These are phyloP conservation scores for Curvularia hawaiiensis DNA, from an alignment of 2,329 filamentous ascomycete species.

Conservation along the genomic window DNA sequence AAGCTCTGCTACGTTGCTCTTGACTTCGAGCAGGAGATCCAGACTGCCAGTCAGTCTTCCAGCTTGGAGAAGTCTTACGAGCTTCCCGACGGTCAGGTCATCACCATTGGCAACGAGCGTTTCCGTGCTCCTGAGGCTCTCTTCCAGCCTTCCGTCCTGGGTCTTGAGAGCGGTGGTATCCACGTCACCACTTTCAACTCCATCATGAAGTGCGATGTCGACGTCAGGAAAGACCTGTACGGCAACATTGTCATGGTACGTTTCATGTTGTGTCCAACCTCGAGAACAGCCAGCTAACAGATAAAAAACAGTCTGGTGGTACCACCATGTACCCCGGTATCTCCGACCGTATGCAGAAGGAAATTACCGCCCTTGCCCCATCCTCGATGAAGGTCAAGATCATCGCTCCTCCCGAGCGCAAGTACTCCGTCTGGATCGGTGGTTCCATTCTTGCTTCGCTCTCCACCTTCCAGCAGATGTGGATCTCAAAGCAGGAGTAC, in stretches of 20 bases:
- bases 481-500: slow-evolving; percentile 99
- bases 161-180: slow-evolving; percentile 98
- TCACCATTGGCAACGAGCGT: slow-evolving; percentile 99
- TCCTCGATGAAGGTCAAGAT: slow-evolving; percentile 99
- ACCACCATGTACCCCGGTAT: slow-evolving; percentile 99
- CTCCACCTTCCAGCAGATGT: slow-evolving; percentile 99
- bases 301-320: slow-evolving; percentile 85
- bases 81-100: slow-evolving; percentile 99
- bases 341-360: slow-evolving; percentile 99
- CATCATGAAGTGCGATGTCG: slow-evolving; percentile 99
- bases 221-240: slow-evolving; percentile 99
- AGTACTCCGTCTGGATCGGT: slow-evolving; percentile 99
- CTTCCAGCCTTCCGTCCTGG: slow-evolving; percentile 97
- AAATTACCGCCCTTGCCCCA: slow-evolving; percentile 98
- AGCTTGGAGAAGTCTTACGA: slow-evolving; percentile 99
- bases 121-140: slow-evolving; percentile 99
- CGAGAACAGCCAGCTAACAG: slow-evolving; percentile 42
- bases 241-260: slow-evolving; percentile 99
- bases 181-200: slow-evolving; percentile 99
- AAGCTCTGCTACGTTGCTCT: slow-evolving; percentile 99
- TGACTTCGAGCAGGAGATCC: slow-evolving; percentile 99
- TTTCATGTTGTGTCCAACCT: slow-evolving; percentile 38
- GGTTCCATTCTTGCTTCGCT: slow-evolving; percentile 99
- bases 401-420: slow-evolving; percentile 99
- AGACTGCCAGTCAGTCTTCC: slow-evolving; percentile 98